These are phyloP conservation scores for Neofusicoccum kwambonambiense DNA, from an alignment of 2,329 filamentous ascomycete species.

Conservation along the genomic window DNA sequence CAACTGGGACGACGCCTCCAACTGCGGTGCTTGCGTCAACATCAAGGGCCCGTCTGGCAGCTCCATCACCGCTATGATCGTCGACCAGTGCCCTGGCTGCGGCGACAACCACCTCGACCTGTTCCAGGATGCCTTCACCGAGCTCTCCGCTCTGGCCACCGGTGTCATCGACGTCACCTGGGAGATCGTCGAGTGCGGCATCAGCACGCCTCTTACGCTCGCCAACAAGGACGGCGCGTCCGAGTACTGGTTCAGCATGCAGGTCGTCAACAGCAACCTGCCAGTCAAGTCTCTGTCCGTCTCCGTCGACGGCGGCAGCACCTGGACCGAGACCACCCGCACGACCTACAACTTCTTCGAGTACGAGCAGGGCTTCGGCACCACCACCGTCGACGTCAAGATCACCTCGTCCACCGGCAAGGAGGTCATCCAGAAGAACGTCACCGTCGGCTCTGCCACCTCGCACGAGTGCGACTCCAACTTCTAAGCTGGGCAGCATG, in stretches of 20 bases:
- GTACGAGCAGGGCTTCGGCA: conserved; percentile 57
- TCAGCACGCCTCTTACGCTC: conserved; percentile 50
- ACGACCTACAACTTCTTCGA: conserved; percentile 60
- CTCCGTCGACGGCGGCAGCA: conserved; percentile 58
- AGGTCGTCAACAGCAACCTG: conserved; percentile 63
- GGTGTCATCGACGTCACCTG: conserved; percentile 54
- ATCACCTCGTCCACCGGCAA: conserved; percentile 56
- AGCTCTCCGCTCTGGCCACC: conserved; percentile 44
- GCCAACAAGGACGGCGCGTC: conserved; percentile 56
- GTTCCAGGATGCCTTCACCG: conserved; percentile 51
- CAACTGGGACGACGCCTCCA: conserved; percentile 55
- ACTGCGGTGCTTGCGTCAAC: conserved; percentile 62
- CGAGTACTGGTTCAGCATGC: conserved; percentile 59
- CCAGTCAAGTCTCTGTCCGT: conserved; percentile 59
- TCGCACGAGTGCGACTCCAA: conserved; percentile 32
- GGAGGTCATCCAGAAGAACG: conserved; percentile 51
- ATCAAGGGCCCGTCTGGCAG: conserved; percentile 59
- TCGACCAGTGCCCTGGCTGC: conserved; percentile 59
- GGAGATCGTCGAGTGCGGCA: conserved; percentile 52
- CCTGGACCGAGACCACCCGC: conserved; percentile 58
- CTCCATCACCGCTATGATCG: conserved; percentile 63
- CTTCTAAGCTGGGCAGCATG: conserved; percentile 25
- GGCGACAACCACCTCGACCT: conserved; percentile 56
- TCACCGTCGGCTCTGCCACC: conserved; percentile 42
- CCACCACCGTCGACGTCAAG: conserved; percentile 53